Conservation (phyloP, 306 rosid species). For the Cucurbita argyrosperma region DNA sequence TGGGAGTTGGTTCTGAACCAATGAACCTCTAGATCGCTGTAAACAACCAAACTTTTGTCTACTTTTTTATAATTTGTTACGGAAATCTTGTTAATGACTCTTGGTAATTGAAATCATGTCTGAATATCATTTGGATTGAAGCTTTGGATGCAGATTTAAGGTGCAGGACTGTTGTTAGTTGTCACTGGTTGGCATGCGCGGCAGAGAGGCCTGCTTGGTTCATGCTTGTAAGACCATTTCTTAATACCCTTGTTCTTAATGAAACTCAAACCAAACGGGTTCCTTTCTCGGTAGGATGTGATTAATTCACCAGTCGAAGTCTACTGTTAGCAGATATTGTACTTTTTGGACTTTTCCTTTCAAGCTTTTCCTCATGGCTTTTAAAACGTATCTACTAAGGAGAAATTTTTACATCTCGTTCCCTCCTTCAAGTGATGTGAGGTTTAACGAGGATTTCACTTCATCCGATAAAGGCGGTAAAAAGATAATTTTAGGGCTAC, state of each 20-base stretch:
- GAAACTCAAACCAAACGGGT: neutral
- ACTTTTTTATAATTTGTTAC: neutral
- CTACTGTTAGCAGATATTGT: neutral
- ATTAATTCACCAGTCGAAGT: neutral
- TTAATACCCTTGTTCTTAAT: neutral
- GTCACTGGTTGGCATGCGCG: neutral
- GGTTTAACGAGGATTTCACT: neutral
- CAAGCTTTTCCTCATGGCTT: too few relatives aligned
- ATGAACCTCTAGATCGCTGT: neutral
- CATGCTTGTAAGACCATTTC: neutral
- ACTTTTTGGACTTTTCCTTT: too few relatives aligned
- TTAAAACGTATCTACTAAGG: too few relatives aligned
- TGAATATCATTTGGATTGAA: neutral
- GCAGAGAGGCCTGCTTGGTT: neutral
- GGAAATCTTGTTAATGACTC: neutral
- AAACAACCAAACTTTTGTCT: neutral
- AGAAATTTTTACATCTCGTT: too few relatives aligned
- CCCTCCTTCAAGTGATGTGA: neutral
- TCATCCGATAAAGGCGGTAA: too few relatives aligned
- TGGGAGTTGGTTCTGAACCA: neutral
- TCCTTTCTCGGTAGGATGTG: too few relatives aligned
- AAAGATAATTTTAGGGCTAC: neutral
- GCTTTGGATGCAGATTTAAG: neutral
- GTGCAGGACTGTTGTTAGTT: neutral
- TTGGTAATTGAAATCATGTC: neutral